Conservation (phyloP, 1,139 yeast species). For the Candida glucosophila region DNA sequence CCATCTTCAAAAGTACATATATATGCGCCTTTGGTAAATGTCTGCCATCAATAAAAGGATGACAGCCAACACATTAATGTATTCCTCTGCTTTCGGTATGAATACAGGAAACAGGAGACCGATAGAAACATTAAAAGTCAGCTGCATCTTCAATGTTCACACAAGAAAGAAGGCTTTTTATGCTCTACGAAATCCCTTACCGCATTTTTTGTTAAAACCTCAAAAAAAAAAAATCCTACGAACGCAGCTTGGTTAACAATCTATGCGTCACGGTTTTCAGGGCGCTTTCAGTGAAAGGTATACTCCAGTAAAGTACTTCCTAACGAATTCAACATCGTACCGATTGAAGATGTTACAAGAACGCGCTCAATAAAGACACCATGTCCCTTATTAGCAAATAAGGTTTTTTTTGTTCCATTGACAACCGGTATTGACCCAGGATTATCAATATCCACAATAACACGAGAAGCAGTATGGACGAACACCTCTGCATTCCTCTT, state of each 20-base stretch:
- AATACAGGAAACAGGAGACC: constrained; percentile 19
- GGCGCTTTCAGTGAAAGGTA: neutral
- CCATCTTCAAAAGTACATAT: constrained; percentile 22
- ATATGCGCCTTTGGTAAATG: constrained; percentile 32
- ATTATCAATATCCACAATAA: constrained; percentile 7
- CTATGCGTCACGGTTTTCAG: no score
- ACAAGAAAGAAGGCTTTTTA: no score
- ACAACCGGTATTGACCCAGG: constrained; percentile 2
- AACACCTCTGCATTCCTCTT: constrained; percentile 18
- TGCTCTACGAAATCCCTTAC: no score
- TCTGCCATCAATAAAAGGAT: constrained; percentile 32
- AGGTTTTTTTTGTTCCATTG: constrained; percentile 1
- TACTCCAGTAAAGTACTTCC: neutral
- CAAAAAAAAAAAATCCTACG: no score
- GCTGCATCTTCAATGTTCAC: no score
- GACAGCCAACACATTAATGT: constrained; percentile 16
- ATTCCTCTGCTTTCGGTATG: constrained; percentile 13
- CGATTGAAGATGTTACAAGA: neutral
- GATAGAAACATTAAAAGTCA: constrained; percentile 32
- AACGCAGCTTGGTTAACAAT: no score
- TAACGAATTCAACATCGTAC: neutral
- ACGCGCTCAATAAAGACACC: neutral
- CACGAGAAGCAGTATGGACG: constrained; percentile 25
- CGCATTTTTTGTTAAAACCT: no score
- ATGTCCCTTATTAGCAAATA: neutral